Evolutionary conservation across 169 alveolate genomes (phyloP).

Genomic region (Eimeria maxima): DNA sequence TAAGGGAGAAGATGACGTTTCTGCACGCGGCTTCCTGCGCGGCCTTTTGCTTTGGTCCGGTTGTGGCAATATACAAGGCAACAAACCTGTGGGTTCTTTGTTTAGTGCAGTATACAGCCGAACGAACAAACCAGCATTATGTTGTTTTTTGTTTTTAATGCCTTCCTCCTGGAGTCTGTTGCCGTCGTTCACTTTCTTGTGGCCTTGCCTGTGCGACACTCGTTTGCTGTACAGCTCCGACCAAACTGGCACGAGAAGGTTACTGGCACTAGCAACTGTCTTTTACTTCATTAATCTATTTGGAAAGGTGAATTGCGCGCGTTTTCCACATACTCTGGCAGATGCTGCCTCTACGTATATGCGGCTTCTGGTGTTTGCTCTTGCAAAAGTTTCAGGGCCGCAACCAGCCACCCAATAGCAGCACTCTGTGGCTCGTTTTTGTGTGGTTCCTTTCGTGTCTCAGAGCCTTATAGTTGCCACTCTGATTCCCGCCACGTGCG

Average conservation of each 20-base stretch:
- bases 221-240: constrained; percentile 61
- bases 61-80: constrained; percentile 66
- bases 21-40: constrained; percentile 72
- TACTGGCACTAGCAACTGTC: constrained; percentile 61
- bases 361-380: not conserved
- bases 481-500: constrained; percentile 62
- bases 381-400: not conserved
- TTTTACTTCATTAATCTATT: constrained; percentile 48
- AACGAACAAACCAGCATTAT: too few species aligned
- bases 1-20: constrained; percentile 44
- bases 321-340: not conserved
- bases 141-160: not conserved
- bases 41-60: constrained; percentile 75
- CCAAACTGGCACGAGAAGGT: constrained; percentile 74
- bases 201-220: not conserved
- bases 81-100: constrained; percentile 59
- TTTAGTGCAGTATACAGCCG: not conserved
- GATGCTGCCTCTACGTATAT: not conserved
- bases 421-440: not conserved
- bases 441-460: not conserved
- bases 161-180: not conserved
- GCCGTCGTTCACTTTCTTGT: not conserved
- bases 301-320: constrained; percentile 1
- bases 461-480: constrained; percentile 78
- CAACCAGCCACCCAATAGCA: not conserved